These are phyloP conservation scores for Geosmithia flava DNA, from an alignment of 2,329 filamentous ascomycete species.

Conservation along the genomic window DNA sequence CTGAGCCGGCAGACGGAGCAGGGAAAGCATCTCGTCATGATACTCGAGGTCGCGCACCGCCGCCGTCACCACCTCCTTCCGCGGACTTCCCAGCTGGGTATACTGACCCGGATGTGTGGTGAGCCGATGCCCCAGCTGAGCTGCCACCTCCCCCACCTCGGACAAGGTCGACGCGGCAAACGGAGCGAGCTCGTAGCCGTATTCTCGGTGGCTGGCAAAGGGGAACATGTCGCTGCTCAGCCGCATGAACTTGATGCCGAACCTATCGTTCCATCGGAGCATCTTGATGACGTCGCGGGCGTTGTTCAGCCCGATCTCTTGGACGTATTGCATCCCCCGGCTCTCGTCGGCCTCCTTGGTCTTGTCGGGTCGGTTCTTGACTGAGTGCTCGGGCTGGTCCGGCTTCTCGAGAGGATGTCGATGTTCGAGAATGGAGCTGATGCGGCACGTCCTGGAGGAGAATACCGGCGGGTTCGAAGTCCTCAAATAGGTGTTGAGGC, in stretches of 20 bases:
- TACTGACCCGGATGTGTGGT: conserved; percentile 90
- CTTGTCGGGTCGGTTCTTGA: conserved; percentile 77
- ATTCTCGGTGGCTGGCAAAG: conserved; percentile 77
- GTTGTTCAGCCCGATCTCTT: conserved; percentile 70
- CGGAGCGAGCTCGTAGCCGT: conserved; percentile 73
- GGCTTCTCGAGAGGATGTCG: conserved; percentile 70
- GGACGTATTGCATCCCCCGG: conserved; percentile 60
- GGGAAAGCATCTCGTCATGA: conserved; percentile 71
- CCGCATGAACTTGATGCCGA: conserved; percentile 84
- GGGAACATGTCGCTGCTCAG: conserved; percentile 96
- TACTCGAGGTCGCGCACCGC: conserved; percentile 76
- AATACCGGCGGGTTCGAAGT: conserved; percentile 75
- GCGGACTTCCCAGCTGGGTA: conserved; percentile 80
- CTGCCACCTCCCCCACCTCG: conserved; percentile 65
- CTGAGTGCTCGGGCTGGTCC: conserved; percentile 63
- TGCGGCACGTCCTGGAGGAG: conserved; percentile 81
- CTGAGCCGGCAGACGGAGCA: conserved; percentile 67
- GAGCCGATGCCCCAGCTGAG: conserved; percentile 68
- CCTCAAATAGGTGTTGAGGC: conserved; percentile 84
- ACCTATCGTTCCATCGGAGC: conserved; percentile 83
- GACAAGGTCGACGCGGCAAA: conserved; percentile 71
- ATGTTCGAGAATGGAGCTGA: conserved; percentile 82
- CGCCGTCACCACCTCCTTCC: conserved; percentile 61
- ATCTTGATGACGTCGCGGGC: conserved; percentile 75
- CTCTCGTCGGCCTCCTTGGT: conserved; percentile 51